Percentiles rank a stretch among this genome's conserved stretches.
Evolutionary conservation across 1,284 basidiomycete genomes (phyloP).

Genomic region (Hemileccinum hortonii): DNA sequence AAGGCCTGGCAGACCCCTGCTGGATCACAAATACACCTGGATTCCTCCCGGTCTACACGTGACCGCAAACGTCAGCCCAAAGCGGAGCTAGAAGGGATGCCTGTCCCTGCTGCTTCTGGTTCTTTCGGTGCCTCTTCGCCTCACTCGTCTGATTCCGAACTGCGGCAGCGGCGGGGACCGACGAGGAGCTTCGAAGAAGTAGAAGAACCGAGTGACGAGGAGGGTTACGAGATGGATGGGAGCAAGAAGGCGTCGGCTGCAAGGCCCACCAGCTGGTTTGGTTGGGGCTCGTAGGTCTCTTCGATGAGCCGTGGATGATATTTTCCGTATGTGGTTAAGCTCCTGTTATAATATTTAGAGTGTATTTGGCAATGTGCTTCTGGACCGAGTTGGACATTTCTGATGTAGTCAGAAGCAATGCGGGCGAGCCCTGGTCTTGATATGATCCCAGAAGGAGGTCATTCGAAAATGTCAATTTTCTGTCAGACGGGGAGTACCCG

Average conservation of each 20-base stretch:
- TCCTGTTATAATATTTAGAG: slow-evolving; percentile 9
- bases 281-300: slow-evolving; percentile 32
- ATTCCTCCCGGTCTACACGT: slow-evolving; percentile 20
- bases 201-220: slow-evolving; percentile 63
- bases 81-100: slow-evolving; percentile 42
- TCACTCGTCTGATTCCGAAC: slow-evolving; percentile 40
- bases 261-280: slow-evolving; percentile 40
- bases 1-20: slow-evolving; percentile 26
- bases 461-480: no score
- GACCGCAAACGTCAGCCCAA: slow-evolving; percentile 56
- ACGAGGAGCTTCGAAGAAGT: slow-evolving; percentile 58
- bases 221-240: slow-evolving; percentile 49
- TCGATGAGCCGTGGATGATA: no score
- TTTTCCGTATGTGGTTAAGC: no score
- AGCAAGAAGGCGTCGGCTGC: slow-evolving; percentile 16
- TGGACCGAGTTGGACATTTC: not conserved
- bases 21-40: slow-evolving; percentile 27
- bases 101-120: slow-evolving; percentile 36
- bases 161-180: slow-evolving; percentile 46
- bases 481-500: no score
- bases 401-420: not conserved
- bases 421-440: no score
- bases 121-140: slow-evolving; percentile 34
- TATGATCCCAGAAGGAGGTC: no score
- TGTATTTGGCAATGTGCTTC: not conserved